Evolutionary conservation across 345 rosid species (phyloP).

Genomic region (Arabidopsis arenosa): DNA sequence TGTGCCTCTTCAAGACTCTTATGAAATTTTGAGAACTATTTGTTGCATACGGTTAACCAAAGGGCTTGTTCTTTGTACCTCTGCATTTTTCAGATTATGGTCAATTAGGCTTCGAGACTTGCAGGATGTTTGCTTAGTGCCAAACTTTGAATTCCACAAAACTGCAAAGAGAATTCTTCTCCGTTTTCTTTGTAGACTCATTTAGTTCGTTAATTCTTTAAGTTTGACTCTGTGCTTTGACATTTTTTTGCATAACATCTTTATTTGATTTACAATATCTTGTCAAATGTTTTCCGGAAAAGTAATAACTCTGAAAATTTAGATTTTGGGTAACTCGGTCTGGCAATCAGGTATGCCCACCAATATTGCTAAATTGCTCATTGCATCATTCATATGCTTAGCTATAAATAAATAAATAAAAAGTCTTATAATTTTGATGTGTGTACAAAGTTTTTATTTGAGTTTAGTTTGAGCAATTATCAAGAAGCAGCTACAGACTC

Average conservation of each 20-base stretch:
- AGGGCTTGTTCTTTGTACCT: not conserved
- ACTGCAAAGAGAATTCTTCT: not conserved
- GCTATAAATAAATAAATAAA: not conserved
- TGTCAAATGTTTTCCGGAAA: not conserved
- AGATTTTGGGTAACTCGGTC: not conserved
- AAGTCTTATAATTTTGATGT: not conserved
- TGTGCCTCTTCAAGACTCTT: not conserved
- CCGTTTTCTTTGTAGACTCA: not conserved
- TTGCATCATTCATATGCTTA: not conserved
- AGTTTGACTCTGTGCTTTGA: not conserved
- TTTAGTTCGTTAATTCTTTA: not conserved
- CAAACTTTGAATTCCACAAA: not conserved
- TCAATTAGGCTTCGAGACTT: not conserved
- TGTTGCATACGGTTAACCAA: not conserved
- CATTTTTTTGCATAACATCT: not conserved
- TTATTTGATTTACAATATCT: not conserved
- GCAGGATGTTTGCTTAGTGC: not conserved
- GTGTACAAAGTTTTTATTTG: slow-evolving; percentile 20
- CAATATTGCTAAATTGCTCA: slow-evolving; percentile 2
- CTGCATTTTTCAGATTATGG: not conserved
- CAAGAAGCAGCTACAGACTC: slow-evolving; percentile 58
- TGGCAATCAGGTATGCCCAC: not conserved
- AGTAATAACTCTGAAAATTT: not conserved
- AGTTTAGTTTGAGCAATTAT: slow-evolving; percentile 39
- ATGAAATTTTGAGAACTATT: not conserved